Conservation (phyloP, 106 monocot genomes). For the Gastrodia elata region DNA sequence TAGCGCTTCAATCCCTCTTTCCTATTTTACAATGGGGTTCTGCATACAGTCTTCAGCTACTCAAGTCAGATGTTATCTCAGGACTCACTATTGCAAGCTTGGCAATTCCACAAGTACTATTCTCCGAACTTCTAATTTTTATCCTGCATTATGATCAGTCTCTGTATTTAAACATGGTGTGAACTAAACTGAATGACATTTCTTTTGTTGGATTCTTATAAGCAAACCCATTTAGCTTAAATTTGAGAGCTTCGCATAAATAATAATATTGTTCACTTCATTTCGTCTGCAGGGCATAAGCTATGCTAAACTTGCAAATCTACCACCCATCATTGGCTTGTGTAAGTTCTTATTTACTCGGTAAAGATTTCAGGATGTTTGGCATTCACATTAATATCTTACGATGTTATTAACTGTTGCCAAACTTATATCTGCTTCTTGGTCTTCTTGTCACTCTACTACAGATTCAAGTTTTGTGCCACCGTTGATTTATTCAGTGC, state of each 20-base stretch:
- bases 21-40: slow-evolving; percentile 84
- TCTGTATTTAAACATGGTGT: neutral
- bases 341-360: slow-evolving; percentile 31
- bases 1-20: slow-evolving; percentile 68
- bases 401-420: neutral
- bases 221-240: neutral
- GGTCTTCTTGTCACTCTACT: neutral
- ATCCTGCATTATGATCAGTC: neutral
- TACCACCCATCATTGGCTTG: slow-evolving; percentile 84
- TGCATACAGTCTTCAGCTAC: slow-evolving; percentile 54
- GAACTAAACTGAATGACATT: too few species aligned
- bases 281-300: slow-evolving; percentile 71
- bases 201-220: neutral
- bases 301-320: slow-evolving; percentile 83
- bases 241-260: neutral
- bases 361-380: neutral
- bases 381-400: neutral
- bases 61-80: slow-evolving; percentile 64
- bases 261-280: neutral
- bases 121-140: neutral
- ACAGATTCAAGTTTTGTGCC: slow-evolving; percentile 95
- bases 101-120: slow-evolving; percentile 76
- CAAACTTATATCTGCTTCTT: neutral
- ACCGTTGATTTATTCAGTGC: slow-evolving; percentile 67
- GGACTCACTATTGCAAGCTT: slow-evolving; percentile 93